Evolutionary conservation across 352 stramenopile genomes (phyloP).

Genomic region (Phytophthora lateralis): DNA sequence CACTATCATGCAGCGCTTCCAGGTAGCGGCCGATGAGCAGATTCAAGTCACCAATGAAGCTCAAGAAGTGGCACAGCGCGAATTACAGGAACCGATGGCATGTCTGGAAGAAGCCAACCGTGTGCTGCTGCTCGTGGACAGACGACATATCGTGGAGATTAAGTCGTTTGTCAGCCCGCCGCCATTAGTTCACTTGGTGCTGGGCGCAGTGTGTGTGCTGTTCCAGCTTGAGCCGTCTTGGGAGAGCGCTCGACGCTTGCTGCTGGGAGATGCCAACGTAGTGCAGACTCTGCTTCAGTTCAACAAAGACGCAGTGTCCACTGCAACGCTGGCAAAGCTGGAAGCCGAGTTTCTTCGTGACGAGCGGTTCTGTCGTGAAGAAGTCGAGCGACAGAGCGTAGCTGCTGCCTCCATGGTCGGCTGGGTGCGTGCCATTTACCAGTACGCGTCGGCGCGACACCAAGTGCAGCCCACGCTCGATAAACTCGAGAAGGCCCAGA

Average conservation of each 20-base stretch:
- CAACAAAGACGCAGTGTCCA: slow-evolving; percentile 72
- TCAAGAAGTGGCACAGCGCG: slow-evolving; percentile 52
- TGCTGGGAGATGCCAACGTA: slow-evolving; percentile 68
- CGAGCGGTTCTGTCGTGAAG: slow-evolving; percentile 57
- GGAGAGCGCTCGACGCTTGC: slow-evolving; percentile 69
- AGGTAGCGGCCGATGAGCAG: slow-evolving; percentile 64
- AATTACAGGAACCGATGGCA: slow-evolving; percentile 63
- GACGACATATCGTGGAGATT: slow-evolving; percentile 81
- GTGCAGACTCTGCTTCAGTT: slow-evolving; percentile 72
- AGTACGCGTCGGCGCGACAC: slow-evolving; percentile 54
- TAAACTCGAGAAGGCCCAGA: slow-evolving; percentile 65
- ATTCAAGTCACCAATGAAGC: slow-evolving; percentile 69
- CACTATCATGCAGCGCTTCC: slow-evolving; percentile 64
- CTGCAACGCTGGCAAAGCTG: slow-evolving; percentile 44
- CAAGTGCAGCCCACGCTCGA: slow-evolving; percentile 72
- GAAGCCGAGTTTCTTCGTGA: slow-evolving; percentile 59
- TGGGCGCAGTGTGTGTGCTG: slow-evolving; percentile 76
- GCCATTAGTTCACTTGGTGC: slow-evolving; percentile 67
- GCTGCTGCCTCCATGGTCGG: slow-evolving; percentile 79
- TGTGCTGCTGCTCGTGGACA: slow-evolving; percentile 64
- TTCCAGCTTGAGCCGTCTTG: slow-evolving; percentile 74
- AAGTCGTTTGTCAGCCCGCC: slow-evolving; percentile 84
- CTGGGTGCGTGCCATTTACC: slow-evolving; percentile 73
- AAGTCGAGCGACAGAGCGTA: slow-evolving; percentile 80
- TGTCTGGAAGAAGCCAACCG: slow-evolving; percentile 75